phyloP scores from a whole-genome alignment of 2,329 filamentous ascomycete species.

The Didymella lethalis region DNA sequence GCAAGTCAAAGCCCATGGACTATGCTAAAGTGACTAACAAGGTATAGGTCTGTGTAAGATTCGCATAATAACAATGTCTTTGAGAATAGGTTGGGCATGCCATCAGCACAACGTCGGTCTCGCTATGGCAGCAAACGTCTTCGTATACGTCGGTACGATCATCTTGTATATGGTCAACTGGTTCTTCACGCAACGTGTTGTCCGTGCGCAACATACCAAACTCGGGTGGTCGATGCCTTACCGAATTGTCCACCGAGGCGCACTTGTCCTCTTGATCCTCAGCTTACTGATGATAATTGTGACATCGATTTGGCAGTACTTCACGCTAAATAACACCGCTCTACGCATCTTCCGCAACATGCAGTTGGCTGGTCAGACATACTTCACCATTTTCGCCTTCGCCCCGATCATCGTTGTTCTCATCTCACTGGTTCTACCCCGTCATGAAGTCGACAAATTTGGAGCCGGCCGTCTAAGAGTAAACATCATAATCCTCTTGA shows the following conservation, averaged over 20 bases:
- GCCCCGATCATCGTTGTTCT: conserved; percentile 68
- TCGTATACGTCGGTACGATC: conserved; percentile 77
- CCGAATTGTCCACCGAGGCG: conserved; percentile 57
- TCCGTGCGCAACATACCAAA: conserved; percentile 75
- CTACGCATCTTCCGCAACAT: conserved; percentile 66
- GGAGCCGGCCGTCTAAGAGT: conserved; percentile 71
- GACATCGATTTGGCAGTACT: conserved; percentile 70
- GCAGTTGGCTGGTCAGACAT: conserved; percentile 69
- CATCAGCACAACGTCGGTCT: conserved; percentile 55
- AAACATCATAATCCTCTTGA: conserved; percentile 72
- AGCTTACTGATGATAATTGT: conserved; percentile 72
- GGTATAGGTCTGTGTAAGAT: conserved; percentile 55
- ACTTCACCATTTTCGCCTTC: conserved; percentile 71
- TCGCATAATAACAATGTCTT: conserved; percentile 53
- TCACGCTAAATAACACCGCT: conserved; percentile 65
- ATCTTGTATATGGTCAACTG: conserved; percentile 83
- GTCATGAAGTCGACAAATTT: conserved; percentile 63
- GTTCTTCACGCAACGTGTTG: conserved; percentile 76
- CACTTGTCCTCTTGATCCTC: conserved; percentile 63
- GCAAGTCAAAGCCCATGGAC: conserved; percentile 28
- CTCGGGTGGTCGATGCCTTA: conserved; percentile 72
- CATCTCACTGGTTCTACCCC: conserved; percentile 58
- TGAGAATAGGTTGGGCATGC: conserved; percentile 51
- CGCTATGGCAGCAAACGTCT: conserved; percentile 69
- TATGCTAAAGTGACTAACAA: conserved; percentile 19